Percentiles rank a stretch among this genome's conserved stretches.
Evolutionary conservation across 495 filamentous ascomycete genomes (phyloP).

Genomic region (Xylaria cubensis): DNA sequence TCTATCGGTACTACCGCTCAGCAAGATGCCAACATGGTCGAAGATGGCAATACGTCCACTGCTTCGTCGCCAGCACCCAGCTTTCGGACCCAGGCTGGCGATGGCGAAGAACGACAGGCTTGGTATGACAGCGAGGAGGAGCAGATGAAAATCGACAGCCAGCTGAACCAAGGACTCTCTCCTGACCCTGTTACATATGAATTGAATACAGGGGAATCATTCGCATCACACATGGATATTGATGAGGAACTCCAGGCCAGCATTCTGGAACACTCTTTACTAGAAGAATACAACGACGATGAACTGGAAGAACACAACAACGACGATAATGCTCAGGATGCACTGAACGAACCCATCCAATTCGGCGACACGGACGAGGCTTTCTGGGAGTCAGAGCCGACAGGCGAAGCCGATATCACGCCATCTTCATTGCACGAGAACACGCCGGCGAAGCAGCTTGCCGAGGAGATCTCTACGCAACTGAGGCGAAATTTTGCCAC

Average conservation of each 20-base stretch:
- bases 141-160: neutral
- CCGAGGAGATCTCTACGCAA: slow-evolving; percentile 22
- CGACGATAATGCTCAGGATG: neutral
- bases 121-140: slow-evolving; percentile 23
- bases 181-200: neutral
- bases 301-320: slow-evolving; percentile 12
- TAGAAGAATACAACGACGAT: slow-evolving; percentile 16
- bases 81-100: slow-evolving; percentile 34
- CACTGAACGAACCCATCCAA: no score
- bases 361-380: neutral
- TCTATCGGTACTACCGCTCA: neutral
- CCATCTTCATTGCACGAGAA: slow-evolving; percentile 7
- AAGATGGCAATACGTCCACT: neutral
- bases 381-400: neutral
- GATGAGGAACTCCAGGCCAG: slow-evolving; percentile 41
- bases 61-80: slow-evolving; percentile 26
- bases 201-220: slow-evolving; percentile 25
- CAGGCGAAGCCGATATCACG: neutral
- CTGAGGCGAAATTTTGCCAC: slow-evolving; percentile 11
- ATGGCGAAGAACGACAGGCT: slow-evolving; percentile 25
- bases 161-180: neutral
- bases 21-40: neutral
- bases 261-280: slow-evolving; percentile 32
- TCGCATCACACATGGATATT: slow-evolving; percentile 38
- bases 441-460: slow-evolving; percentile 14